Conservation (phyloP, 257 asterid genomes). For the Solanum bukasovii region DNA sequence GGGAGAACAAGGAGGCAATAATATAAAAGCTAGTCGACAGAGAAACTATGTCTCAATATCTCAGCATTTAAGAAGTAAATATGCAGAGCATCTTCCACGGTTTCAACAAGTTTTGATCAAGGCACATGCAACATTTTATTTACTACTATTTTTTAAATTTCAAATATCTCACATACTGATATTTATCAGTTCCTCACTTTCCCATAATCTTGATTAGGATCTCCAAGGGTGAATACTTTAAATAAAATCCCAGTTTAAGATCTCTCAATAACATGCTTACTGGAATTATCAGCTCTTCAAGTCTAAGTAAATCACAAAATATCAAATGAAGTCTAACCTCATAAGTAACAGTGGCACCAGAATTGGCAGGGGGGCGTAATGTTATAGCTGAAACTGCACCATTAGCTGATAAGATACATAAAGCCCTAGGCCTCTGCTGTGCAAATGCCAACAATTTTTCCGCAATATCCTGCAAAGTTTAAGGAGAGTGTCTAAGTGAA, state of each 20-base stretch:
- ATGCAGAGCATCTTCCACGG: background rate
- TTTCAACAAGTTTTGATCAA: background rate
- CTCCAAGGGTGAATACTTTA: background rate
- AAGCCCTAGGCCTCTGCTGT: slow-evolving; percentile 87
- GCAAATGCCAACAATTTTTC: slow-evolving; percentile 83
- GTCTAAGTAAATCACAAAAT: background rate
- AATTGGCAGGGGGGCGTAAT: slow-evolving; percentile 59
- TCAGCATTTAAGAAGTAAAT: background rate
- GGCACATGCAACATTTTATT: background rate
- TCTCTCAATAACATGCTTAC: background rate
- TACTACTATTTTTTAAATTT: background rate
- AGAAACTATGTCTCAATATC: background rate
- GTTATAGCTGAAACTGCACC: slow-evolving; percentile 77
- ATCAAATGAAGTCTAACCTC: slow-evolving; percentile 43
- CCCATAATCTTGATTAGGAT: background rate
- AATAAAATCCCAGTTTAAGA: background rate
- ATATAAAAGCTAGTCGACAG: background rate
- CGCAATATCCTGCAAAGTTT: slow-evolving; percentile 64
- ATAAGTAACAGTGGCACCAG: slow-evolving; percentile 55
- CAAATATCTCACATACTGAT: background rate
- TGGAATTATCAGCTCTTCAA: background rate
- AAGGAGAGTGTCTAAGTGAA: background rate
- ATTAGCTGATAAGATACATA: slow-evolving; percentile 78
- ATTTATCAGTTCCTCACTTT: background rate
- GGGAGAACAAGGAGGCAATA: background rate